Conservation (phyloP, 2,329 filamentous ascomycete genomes). For the Aspergillus ochraceus region DNA sequence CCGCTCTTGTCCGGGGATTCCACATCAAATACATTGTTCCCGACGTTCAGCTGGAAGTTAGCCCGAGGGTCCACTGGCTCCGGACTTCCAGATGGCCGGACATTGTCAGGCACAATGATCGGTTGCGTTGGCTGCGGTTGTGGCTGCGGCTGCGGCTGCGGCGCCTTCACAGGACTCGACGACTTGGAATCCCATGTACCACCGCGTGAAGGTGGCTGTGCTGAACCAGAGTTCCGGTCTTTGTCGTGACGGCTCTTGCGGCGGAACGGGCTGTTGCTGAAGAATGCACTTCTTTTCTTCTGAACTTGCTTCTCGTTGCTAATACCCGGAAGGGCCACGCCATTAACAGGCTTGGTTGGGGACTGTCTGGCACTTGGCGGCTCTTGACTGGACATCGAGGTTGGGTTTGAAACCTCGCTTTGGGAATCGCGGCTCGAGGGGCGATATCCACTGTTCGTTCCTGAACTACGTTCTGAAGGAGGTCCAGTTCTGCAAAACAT, state of each 20-base stretch:
- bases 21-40: constrained; percentile 94
- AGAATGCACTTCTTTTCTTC: constrained; percentile 79
- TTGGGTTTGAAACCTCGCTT: constrained; percentile 87
- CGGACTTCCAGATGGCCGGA: constrained; percentile 59
- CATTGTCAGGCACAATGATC: constrained; percentile 15
- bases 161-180: constrained; percentile 46
- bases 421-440: constrained; percentile 84
- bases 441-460: constrained; percentile 63
- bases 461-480: constrained; percentile 68
- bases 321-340: constrained; percentile 43
- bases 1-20: constrained; percentile 69
- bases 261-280: constrained; percentile 89
- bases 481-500: constrained; percentile 85
- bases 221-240: constrained; percentile 45
- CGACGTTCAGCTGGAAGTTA: constrained; percentile 89
- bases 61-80: constrained; percentile 89
- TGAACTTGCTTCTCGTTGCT: constrained; percentile 66
- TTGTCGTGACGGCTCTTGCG: constrained; percentile 84
- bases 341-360: constrained; percentile 62
- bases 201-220: constrained; percentile 48
- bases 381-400: constrained; percentile 84
- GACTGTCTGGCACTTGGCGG: constrained; percentile 72
- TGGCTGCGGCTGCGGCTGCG: constrained; percentile 18
- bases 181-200: constrained; percentile 56
- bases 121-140: constrained; percentile 5